Percentiles rank a stretch among this genome's conserved stretches.
Evolutionary conservation across 345 rosid genomes (phyloP).

Genomic region (Angophora floribunda): DNA sequence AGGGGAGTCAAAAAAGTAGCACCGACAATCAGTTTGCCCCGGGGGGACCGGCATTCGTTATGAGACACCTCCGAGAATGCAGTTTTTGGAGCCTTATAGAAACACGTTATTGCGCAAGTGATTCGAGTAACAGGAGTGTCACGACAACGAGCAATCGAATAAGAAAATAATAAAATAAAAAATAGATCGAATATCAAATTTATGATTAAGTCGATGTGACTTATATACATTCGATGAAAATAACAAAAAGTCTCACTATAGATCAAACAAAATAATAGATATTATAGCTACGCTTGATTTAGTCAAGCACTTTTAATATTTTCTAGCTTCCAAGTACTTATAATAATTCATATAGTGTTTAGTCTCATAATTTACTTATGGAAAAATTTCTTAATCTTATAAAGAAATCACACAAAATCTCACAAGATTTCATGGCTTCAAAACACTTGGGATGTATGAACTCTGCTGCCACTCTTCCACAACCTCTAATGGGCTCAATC

Average conservation of each 20-base stretch:
- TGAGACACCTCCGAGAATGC: neutral
- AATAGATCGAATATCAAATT: neutral
- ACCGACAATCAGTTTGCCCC: neutral
- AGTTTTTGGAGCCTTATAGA: neutral
- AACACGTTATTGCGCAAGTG: neutral
- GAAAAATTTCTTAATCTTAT: neutral
- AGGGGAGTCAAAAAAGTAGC: neutral
- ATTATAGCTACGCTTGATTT: fast-evolving
- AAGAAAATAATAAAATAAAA: too few relatives aligned
- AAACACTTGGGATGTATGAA: neutral
- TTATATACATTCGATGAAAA: fast-evolving
- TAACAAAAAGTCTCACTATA: neutral
- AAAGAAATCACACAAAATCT: neutral
- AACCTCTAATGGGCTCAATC: fast-evolving
- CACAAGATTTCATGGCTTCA: neutral
- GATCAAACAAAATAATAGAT: fast-evolving
- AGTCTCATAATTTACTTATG: fast-evolving
- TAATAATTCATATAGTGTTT: fast-evolving
- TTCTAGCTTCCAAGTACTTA: neutral
- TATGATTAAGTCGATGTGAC: fast-evolving
- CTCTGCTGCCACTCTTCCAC: fast-evolving
- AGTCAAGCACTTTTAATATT: neutral
- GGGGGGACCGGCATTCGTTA: neutral
- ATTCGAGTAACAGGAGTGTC: neutral
- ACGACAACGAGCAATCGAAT: neutral